Evolutionary conservation across 2,329 filamentous ascomycete species (phyloP).

Genomic region (Colletotrichum simmondsii): DNA sequence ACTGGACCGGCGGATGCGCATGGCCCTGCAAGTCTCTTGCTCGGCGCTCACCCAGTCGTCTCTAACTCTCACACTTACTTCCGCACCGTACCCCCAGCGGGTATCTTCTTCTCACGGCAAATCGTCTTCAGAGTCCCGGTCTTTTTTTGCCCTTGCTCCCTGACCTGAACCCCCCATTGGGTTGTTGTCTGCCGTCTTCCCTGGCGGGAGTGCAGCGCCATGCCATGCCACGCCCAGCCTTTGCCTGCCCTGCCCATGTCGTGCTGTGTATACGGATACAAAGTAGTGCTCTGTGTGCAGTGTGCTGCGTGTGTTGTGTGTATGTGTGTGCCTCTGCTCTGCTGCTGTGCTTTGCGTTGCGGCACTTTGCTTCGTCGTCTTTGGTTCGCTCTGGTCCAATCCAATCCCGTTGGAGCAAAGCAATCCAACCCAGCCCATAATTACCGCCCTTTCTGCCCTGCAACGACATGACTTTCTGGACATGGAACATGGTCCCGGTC

Average conservation of each 20-base stretch:
- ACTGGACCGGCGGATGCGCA: constrained; percentile 6
- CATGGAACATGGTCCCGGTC: constrained; percentile 15
- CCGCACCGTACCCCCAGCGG: neutral
- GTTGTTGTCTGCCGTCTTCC: constrained; percentile 12
- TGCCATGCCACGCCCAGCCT: constrained; percentile 9
- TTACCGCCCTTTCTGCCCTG: constrained; percentile 2
- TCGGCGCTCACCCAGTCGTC: constrained; percentile 12
- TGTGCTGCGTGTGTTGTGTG: no score
- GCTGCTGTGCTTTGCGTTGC: constrained; percentile 9
- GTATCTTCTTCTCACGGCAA: neutral
- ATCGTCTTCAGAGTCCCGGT: constrained; percentile 4
- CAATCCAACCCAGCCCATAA: constrained; percentile 1
- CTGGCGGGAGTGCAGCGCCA: constrained; percentile 10
- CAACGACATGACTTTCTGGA: neutral
- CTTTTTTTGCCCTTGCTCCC: constrained; percentile 7
- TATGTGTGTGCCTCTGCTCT: neutral
- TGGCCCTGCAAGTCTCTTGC: constrained; percentile 10
- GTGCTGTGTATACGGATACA: neutral
- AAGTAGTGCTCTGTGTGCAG: neutral
- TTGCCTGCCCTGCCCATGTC: neutral
- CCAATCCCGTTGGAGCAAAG: neutral
- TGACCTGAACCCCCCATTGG: constrained; percentile 1
- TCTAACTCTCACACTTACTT: neutral
- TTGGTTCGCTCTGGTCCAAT: neutral
- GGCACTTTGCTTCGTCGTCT: constrained; percentile 21